A percentile compares a stretch with the other conserved stretches of the same genome.
Conservation (phyloP, 768 basidiomycete species). For the Termitomyces sp. region DNA sequence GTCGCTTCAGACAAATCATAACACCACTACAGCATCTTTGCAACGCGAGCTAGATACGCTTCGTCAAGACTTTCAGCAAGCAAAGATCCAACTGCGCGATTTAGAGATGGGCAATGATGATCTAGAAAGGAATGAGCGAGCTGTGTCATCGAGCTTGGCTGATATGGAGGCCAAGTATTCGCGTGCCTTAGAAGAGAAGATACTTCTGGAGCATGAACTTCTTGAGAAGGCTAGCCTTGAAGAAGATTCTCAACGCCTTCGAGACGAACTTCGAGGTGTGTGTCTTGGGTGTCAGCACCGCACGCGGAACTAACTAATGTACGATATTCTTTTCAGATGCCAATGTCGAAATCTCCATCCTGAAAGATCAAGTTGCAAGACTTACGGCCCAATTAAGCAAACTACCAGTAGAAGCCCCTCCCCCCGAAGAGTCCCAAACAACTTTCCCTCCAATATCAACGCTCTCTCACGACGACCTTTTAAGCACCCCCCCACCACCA, state of each 20-base stretch:
- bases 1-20: constrained; percentile 85
- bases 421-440: constrained; percentile 33
- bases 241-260: constrained; percentile 86
- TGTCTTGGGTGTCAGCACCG: background rate
- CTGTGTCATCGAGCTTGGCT: constrained; percentile 76
- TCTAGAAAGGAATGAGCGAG: constrained; percentile 91
- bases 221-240: constrained; percentile 87
- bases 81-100: constrained; percentile 77
- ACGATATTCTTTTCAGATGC: constrained; percentile 54
- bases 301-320: background rate
- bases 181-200: constrained; percentile 92
- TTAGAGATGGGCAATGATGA: constrained; percentile 98
- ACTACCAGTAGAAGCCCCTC: constrained; percentile 22
- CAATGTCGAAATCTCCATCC: constrained; percentile 77
- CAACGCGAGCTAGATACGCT: constrained; percentile 88
- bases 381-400: constrained; percentile 37
- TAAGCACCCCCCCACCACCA: constrained; percentile 55
- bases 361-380: constrained; percentile 59
- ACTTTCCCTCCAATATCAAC: constrained; percentile 25
- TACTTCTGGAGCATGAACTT: constrained; percentile 92
- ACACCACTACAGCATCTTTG: constrained; percentile 85
- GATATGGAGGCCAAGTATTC: constrained; percentile 89
- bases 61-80: constrained; percentile 67
- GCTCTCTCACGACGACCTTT: constrained; percentile 52
- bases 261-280: constrained; percentile 89